These are phyloP conservation scores for Alternaria sp. DNA, from an alignment of 2,329 filamentous ascomycete species.

Conservation along the genomic window DNA sequence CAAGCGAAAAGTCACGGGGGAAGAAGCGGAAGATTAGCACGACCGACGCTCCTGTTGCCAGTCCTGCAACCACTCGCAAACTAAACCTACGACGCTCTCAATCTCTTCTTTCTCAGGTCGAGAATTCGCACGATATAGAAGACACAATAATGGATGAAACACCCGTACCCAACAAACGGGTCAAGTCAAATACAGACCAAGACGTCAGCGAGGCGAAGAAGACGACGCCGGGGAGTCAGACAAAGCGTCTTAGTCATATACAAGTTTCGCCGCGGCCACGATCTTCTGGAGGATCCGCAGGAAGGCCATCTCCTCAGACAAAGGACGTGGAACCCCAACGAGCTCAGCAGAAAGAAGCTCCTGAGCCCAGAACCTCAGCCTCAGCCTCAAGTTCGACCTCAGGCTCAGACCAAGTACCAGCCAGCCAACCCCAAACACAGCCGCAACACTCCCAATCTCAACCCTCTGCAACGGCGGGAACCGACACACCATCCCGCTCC, in stretches of 20 bases:
- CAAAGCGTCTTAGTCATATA: slow-evolving; percentile 39
- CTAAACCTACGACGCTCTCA: slow-evolving; percentile 37
- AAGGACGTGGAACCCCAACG: not conserved
- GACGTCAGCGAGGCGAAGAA: slow-evolving; percentile 44
- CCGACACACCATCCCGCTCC: slow-evolving; percentile 39
- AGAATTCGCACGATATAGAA: slow-evolving; percentile 34
- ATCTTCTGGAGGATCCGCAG: not conserved
- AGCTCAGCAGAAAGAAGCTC: not conserved
- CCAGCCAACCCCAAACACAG: not conserved
- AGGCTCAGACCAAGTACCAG: not conserved
- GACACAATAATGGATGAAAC: slow-evolving; percentile 38
- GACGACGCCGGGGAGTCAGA: slow-evolving; percentile 15
- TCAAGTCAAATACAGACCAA: slow-evolving; percentile 29
- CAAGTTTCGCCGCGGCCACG: slow-evolving; percentile 32
- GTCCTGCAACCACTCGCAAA: slow-evolving; percentile 35
- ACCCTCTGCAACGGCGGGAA: no score
- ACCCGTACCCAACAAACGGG: slow-evolving; percentile 39
- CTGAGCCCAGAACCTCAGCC: no score
- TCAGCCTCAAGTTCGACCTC: no score
- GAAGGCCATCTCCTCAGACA: not conserved
- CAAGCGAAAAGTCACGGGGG: slow-evolving; percentile 1
- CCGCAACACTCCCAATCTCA: not conserved
- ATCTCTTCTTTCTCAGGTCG: slow-evolving; percentile 42
- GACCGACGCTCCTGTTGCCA: slow-evolving; percentile 8
- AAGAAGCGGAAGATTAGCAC: slow-evolving; percentile 33